Conservation (phyloP, 2,329 filamentous ascomycete species). For the Aspergillus puulaauensis region DNA sequence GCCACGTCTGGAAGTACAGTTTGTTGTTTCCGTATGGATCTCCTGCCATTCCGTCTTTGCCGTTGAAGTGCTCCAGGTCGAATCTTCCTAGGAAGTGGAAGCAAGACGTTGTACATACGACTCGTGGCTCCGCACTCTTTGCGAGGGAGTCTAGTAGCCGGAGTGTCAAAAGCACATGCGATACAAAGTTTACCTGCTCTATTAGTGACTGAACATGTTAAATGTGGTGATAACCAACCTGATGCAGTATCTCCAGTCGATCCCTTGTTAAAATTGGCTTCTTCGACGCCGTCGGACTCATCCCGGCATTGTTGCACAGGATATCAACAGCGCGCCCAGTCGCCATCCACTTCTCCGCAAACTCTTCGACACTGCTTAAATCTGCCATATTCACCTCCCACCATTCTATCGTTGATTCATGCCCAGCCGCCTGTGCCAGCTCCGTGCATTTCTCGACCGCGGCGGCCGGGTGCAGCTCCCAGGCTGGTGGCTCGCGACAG, state of each 20-base stretch:
- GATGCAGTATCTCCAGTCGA: constrained; percentile 1
- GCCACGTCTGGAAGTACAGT: constrained; percentile 6
- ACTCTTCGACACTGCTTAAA: not conserved
- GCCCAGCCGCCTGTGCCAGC: not conserved
- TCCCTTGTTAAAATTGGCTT: not conserved
- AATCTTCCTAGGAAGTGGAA: not conserved
- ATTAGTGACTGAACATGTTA: not conserved
- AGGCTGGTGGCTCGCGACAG: not conserved
- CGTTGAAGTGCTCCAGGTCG: constrained; percentile 1
- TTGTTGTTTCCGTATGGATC: constrained; percentile 8
- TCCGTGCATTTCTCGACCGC: constrained; percentile 1
- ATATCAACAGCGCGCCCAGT: not conserved
- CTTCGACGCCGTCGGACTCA: not conserved
- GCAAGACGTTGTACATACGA: constrained; percentile 9
- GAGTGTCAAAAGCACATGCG: constrained; percentile 2
- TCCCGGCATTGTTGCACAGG: constrained; percentile 10
- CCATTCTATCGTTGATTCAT: constrained; percentile 1
- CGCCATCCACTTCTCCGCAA: not conserved
- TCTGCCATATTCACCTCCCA: constrained; percentile 6
- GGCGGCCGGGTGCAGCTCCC: not conserved
- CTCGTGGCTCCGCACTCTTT: not conserved
- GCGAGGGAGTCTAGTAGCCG: constrained; percentile 1
- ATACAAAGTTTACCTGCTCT: constrained; percentile 2
- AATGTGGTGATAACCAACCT: not conserved
- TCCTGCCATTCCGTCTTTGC: not conserved